Base-by-base conservation (phyloP, 306 rosid species). In the Quercus glauca region DNA sequence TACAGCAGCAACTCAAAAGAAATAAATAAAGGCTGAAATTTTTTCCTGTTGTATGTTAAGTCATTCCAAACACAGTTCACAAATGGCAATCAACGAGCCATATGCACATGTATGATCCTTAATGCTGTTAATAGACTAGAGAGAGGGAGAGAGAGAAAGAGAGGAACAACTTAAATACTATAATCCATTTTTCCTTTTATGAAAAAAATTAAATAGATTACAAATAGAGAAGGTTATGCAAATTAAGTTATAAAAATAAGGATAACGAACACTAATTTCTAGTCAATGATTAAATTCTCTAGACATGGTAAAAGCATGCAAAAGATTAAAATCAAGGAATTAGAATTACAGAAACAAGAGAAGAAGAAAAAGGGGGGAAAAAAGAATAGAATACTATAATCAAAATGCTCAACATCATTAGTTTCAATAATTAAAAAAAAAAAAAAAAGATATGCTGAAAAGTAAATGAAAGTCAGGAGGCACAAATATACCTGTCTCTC, bases 401-500 rank as follows among this genome's bases (percentile, higher is more conserved):
- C 43, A 65, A 31, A 29, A 65, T 29, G 71, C 8, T 65, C 13
- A 65, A 11, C 45, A 33, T 67, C 52, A 17, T 8, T 67, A 21
- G 43, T 6, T n/a, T n/a, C 43, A 37, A 37, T 37, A 35, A 35
- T 5, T 5, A 35, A 5, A 35, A 1, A 1, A 33, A 5, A 35
- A 1, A 35, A 6, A 35, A 6, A 1, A 33, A 33, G 5, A 67
- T 4, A 19, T 33, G 52, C 1, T 35, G 15, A n/a, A 8, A 3
- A 67, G 4, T 1, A 33, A 75, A 43, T 8, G 57, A 49, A 63
- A 26, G 17, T 65, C 45, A 55, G 49, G 37, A 61, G 60, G 72
- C 74, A 13, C 15, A 73, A 85, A 74, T 71, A 76, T 31, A 95
- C 99, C 98, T 92, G 99, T 85, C 98, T 92, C 83, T 95, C 99